Evolutionary conservation across 306 rosid genomes (phyloP), one percentile per base, ranked within the genome.

Genomic region (Erythrophleum fordii): DNA sequence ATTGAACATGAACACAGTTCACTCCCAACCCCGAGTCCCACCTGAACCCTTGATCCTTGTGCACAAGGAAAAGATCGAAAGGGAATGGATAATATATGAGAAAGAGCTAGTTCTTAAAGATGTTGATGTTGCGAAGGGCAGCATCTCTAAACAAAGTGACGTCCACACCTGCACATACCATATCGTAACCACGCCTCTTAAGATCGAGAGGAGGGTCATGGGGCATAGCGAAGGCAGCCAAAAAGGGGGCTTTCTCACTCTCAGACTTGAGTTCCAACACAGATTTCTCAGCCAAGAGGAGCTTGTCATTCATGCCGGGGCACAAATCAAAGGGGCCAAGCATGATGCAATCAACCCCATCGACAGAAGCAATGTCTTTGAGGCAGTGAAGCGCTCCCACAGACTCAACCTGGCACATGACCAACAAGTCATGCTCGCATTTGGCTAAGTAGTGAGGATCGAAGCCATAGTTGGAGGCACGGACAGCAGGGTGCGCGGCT

Each of bases 311-410:
- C 69, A 29, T 11, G 69, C 10, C 25, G 12, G 69, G 10, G 70
- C 70, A 34, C 45, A 16, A 6, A 69, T 22, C 53, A 4, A 41
- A 5, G 4, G 73, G 73, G 12, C 29, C 53, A 10, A 8, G 44
- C 41, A 69, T 39, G 3, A 69, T 69, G n/a, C 73, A 41, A 13
- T 69, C 73, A 42, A 69, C 53, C 53, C 73, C 73, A 3, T 69
- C 73, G 0, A 69, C 73, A 5, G 73, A 13, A 5, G 73, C 73
- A 10, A 69, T 69, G 34, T 69, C 35, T 1, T 22, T 41, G 10
- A 69, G 17, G 11, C 10, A 20, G 10, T 22, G 3, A 8, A 69
- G 18, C 3, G 11, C 31, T 5, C 42, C 70, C 46, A 29, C 46
- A 22, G 44, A 65, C 25, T 65, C 53, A 22, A 41, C 53, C 35